A percentile compares a stretch with the other conserved stretches of the same genome.
These are phyloP conservation scores for Venturia oleaginea DNA, from an alignment of 2,329 filamentous ascomycete genomes.

Conservation along the genomic window DNA sequence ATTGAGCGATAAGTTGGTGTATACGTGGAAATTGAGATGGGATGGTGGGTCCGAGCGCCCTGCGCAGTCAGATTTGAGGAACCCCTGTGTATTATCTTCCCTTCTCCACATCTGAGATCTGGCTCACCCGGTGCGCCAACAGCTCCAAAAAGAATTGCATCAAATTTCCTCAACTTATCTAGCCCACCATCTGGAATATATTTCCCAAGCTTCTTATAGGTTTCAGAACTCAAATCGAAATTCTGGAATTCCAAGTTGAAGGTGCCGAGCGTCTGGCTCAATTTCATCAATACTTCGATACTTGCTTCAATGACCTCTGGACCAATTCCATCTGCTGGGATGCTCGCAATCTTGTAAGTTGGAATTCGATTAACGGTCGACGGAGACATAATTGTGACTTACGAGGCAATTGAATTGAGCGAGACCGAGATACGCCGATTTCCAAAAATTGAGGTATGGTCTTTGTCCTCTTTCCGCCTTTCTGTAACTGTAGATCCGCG, in stretches of 20 bases:
- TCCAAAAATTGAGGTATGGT: background rate
- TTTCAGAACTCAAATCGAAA: slow-evolving; percentile 59
- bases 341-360: slow-evolving; percentile 49
- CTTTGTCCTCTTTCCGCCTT: background rate
- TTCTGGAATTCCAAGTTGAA: slow-evolving; percentile 54
- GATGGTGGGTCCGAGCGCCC: too few relatives aligned
- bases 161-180: slow-evolving; percentile 47
- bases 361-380: background rate
- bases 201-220: slow-evolving; percentile 55
- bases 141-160: slow-evolving; percentile 60
- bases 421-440: background rate
- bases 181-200: slow-evolving; percentile 56
- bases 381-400: background rate
- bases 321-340: slow-evolving; percentile 62
- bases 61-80: too few relatives aligned
- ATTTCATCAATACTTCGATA: slow-evolving; percentile 50
- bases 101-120: slow-evolving; percentile 19
- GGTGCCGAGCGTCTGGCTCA: slow-evolving; percentile 42
- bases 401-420: background rate
- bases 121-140: slow-evolving; percentile 48
- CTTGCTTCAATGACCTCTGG: slow-evolving; percentile 58
- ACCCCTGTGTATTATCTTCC: background rate
- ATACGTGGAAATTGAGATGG: too few relatives aligned
- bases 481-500: background rate
- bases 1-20: too few relatives aligned